Evolutionary conservation across 2,329 filamentous ascomycete species (phyloP).

Genomic region (Neopestalotiopsis rosae): DNA sequence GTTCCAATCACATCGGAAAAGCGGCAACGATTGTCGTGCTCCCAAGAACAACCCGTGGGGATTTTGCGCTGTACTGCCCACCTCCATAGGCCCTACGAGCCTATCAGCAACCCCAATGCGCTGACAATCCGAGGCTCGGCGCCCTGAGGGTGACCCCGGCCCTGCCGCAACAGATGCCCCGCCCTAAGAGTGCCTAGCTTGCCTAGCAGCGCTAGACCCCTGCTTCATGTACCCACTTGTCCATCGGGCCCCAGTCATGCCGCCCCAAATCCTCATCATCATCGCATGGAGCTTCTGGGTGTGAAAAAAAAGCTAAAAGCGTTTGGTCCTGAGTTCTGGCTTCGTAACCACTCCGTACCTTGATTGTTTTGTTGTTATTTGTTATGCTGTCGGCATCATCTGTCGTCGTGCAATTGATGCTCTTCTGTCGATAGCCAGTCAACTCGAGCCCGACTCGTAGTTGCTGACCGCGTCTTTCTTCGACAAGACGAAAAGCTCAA

Average conservation of each 20-base stretch:
- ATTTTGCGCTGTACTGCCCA: neutral
- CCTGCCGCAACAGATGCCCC: constrained; percentile 1
- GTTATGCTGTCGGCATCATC: neutral
- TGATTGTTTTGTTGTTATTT: neutral
- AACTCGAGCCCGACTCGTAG: neutral
- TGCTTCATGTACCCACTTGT: neutral
- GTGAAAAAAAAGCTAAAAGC: constrained; percentile 12
- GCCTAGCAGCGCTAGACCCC: constrained; percentile 5
- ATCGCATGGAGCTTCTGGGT: constrained; percentile 1
- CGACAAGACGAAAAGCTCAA: neutral
- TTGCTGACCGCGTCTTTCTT: neutral
- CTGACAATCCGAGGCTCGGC: constrained; percentile 11
- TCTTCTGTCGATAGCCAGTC: neutral
- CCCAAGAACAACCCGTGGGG: constrained; percentile 7
- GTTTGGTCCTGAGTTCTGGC: neutral
- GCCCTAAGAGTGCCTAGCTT: neutral
- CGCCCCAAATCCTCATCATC: constrained; percentile 15
- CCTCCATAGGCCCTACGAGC: neutral
- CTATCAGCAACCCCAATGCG: constrained; percentile 7
- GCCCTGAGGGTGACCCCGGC: constrained; percentile 9
- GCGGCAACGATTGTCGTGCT: constrained; percentile 15
- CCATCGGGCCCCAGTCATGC: constrained; percentile 14
- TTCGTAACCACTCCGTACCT: constrained; percentile 2
- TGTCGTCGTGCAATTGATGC: neutral
- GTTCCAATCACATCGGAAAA: constrained; percentile 16